Conservation (phyloP, 371 early-diverging fungal species). For the Batrachochytrium dendrobatidis region DNA sequence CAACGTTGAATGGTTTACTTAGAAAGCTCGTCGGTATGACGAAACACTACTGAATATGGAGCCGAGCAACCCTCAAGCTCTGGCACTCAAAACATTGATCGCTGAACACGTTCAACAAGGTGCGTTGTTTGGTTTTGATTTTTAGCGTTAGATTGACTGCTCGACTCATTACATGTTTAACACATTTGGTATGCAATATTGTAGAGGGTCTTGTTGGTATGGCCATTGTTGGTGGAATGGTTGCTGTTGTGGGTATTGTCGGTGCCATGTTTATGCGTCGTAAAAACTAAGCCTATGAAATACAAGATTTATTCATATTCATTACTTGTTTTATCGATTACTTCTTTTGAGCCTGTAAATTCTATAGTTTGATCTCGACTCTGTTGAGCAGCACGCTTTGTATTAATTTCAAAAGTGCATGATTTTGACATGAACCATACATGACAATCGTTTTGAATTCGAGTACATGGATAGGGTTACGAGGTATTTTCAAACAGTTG, state of each 20-base stretch:
- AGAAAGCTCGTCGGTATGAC: conserved; percentile 69
- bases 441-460: too few species aligned
- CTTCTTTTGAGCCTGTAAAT: too few species aligned
- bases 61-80: conserved; percentile 77
- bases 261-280: conserved; percentile 8
- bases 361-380: too few species aligned
- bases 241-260: conserved; percentile 39
- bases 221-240: conserved; percentile 77
- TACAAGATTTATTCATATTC: background rate
- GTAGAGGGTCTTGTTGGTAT: conserved; percentile 83
- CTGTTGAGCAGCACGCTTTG: too few species aligned
- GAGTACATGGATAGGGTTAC: too few species aligned
- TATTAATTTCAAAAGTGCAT: too few species aligned
- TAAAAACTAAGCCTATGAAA: too few species aligned
- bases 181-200: conserved; percentile 8
- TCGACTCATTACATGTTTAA: conserved; percentile 2
- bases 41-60: conserved; percentile 72
- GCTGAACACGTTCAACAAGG: conserved; percentile 77
- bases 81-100: conserved; percentile 63
- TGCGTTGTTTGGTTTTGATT: conserved; percentile 22
- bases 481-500: too few species aligned
- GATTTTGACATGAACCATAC: too few species aligned
- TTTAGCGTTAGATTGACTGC: conserved; percentile 10
- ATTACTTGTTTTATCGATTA: too few species aligned
- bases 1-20: background rate